Evolutionary conservation across 345 rosid genomes (phyloP).

Genomic region (Firmiana major): DNA sequence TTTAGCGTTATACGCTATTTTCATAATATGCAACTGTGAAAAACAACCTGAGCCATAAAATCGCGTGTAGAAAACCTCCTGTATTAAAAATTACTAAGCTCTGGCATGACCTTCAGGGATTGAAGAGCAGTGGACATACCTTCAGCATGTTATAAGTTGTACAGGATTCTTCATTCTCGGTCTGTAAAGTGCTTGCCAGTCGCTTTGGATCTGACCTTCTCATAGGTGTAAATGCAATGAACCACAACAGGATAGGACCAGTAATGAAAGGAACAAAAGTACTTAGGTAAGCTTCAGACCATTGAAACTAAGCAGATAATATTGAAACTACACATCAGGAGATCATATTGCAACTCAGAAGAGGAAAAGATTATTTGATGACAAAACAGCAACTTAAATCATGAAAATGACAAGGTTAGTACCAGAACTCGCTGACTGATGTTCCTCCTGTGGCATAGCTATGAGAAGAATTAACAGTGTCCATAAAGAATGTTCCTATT

Average conservation of each 20-base stretch:
- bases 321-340: neutral
- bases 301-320: no score
- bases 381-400: neutral
- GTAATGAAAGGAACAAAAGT: neutral
- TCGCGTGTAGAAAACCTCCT: neutral
- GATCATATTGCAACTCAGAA: neutral
- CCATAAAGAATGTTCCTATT: constrained; percentile 74
- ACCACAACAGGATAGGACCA: neutral
- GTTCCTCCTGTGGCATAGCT: constrained; percentile 95
- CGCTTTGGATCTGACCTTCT: constrained; percentile 81
- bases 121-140: constrained; percentile 30
- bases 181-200: constrained; percentile 48
- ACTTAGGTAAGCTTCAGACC: neutral
- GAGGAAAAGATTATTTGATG: constrained; percentile 2
- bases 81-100: neutral
- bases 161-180: constrained; percentile 90
- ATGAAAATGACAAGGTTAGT: constrained; percentile 19
- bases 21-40: no score
- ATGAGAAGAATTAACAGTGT: constrained; percentile 76
- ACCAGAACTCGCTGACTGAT: constrained; percentile 81
- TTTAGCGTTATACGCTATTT: no score
- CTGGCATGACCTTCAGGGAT: neutral
- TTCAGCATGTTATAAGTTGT: constrained; percentile 95
- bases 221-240: constrained; percentile 19
- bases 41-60: no score